Percentiles rank a stretch among this genome's conserved stretches.
Conservation (phyloP, 805 yeast species). For the Candida fluviatilis region DNA sequence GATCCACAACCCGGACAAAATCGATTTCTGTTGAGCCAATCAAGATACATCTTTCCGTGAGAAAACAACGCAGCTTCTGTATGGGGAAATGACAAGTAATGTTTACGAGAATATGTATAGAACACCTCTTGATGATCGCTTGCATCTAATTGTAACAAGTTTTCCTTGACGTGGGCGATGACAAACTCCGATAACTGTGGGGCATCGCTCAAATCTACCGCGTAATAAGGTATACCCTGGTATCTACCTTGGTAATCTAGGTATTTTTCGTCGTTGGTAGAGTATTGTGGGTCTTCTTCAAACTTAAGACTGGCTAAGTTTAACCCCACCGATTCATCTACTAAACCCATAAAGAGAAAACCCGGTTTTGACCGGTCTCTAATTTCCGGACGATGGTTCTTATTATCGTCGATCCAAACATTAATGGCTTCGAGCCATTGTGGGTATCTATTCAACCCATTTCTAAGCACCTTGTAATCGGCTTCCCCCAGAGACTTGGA, state of each 20-base stretch:
- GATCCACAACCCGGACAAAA: constrained; percentile 89
- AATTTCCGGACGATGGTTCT: constrained; percentile 35
- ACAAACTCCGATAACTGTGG: constrained; percentile 33
- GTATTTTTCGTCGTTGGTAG: constrained; percentile 23
- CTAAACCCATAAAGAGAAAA: constrained; percentile 42
- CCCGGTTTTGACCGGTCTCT: constrained; percentile 33
- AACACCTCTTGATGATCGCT: constrained; percentile 14
- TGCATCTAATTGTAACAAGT: neutral
- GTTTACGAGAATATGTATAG: constrained; percentile 34
- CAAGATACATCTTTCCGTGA: constrained; percentile 78
- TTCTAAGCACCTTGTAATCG: constrained; percentile 6
- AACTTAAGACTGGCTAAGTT: constrained; percentile 26
- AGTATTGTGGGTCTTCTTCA: constrained; percentile 15
- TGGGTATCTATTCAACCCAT: constrained; percentile 18
- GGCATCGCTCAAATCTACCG: constrained; percentile 52
- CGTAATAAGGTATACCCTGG: constrained; percentile 61
- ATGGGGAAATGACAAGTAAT: constrained; percentile 29
- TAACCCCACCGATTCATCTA: constrained; percentile 42
- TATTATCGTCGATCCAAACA: constrained; percentile 30
- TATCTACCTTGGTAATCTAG: constrained; percentile 45
- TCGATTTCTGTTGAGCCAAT: constrained; percentile 73
- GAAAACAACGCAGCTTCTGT: constrained; percentile 66
- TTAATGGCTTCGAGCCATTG: constrained; percentile 14
- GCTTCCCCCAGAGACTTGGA: neutral
- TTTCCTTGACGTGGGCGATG: constrained; percentile 10